phyloP scores from a whole-genome alignment of 1,139 yeast species.

The Pichia sp. region DNA sequence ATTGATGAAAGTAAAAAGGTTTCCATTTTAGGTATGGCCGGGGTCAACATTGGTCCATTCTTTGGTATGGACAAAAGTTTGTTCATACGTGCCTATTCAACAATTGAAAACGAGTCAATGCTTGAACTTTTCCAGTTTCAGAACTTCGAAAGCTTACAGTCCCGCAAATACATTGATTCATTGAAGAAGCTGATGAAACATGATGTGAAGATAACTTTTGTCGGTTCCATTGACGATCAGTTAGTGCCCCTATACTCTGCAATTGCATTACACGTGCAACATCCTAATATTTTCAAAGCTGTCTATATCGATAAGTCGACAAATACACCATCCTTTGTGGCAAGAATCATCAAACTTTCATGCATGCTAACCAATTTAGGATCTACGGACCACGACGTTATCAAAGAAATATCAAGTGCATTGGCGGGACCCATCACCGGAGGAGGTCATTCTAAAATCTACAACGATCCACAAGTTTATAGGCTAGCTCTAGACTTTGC shows the following conservation, averaged over 20 bases:
- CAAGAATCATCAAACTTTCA: conserved; percentile 27
- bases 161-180: conserved; percentile 63
- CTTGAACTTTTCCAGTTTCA: conserved; percentile 84
- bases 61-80: conserved; percentile 81
- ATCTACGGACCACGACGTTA: conserved; percentile 63
- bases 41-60: conserved; percentile 88
- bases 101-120: conserved; percentile 83
- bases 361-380: conserved; percentile 55
- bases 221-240: conserved; percentile 89
- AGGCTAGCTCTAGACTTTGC: conserved; percentile 70
- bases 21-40: conserved; percentile 90
- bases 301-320: conserved; percentile 70
- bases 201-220: conserved; percentile 70
- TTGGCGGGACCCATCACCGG: conserved; percentile 91
- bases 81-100: conserved; percentile 79
- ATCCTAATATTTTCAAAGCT: conserved; percentile 85
- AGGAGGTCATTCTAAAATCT: conserved; percentile 88
- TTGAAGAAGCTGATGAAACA: conserved; percentile 56
- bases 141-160: conserved; percentile 62
- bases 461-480: conserved; percentile 80
- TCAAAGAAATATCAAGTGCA: conserved; percentile 74
- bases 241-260: conserved; percentile 89
- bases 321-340: conserved; percentile 33
- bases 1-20: conserved; percentile 48
- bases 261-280: conserved; percentile 70